Base-by-base conservation (phyloP, 2,329 filamentous ascomycete species). In the Pseudocercospora eumusae region DNA sequence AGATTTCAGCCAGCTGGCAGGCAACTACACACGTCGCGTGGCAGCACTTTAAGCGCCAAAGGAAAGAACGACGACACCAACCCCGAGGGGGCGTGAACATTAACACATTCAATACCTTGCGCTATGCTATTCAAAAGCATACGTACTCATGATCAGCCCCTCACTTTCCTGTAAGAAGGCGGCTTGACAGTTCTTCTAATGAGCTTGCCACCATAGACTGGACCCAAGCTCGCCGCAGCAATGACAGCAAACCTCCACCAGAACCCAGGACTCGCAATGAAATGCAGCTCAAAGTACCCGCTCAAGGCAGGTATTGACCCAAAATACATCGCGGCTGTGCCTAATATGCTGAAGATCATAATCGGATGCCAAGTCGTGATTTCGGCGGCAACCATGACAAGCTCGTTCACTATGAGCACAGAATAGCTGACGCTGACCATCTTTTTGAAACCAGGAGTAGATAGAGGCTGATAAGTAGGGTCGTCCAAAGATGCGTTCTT, bases 321-420 rank as follows among this genome's bases (percentile, higher is more conserved):
- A 25, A 93, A 81, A 72, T 91, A 99, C n/a, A 93, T 75, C 27
- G 89, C 75, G 49, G 90, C 88, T 0, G 95, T 99, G 13, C 91
- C 93, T 5, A 96, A 72, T 64, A 98, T 89, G 68, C 84, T 88
- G 56, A 91, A 79, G 59, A 96, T 88, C 93, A 98, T 98, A 65
- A 93, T 83, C 42, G 89, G 89, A 76, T 98, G 95, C 95, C 95
- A 99, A 0, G 95, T 99, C 3, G 92, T 96, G 70, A 99, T 91
- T 74, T 96, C 91, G 62, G 96, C 91, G 3, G 93, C 93, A 2
- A 98, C 95, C 96, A 99, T 99, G 70, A 96, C 85, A 63, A 99
- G 84, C 75, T 99, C 95, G 75, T 98, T 99, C 64, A 98, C 80
- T 4, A 99, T 87, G 2, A 99, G 85, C 0, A 92, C 92, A 0